Conservation (phyloP, 768 basidiomycete species). For the Lactarius trivialis region DNA sequence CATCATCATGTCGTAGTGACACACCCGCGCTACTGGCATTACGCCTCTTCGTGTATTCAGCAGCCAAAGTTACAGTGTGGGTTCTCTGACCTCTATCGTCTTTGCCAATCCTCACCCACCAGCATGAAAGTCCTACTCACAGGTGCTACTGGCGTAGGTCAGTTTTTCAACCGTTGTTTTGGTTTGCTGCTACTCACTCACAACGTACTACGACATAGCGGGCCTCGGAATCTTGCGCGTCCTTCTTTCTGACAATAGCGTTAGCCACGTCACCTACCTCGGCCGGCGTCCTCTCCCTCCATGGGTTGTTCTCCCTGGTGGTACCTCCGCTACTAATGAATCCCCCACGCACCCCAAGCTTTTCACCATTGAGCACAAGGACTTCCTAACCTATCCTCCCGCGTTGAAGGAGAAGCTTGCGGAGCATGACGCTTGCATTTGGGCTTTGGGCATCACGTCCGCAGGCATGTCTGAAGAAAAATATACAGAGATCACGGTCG, state of each 20-base stretch:
- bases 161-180: background rate
- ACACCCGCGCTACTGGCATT: too few species aligned
- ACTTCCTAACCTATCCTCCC: slow-evolving; percentile 23
- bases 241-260: slow-evolving; percentile 19
- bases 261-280: slow-evolving; percentile 25
- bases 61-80: too few species aligned
- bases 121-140: slow-evolving; percentile 20
- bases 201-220: slow-evolving; percentile 10
- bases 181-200: too few species aligned
- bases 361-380: slow-evolving; percentile 19
- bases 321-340: background rate
- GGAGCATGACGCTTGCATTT: slow-evolving; percentile 27
- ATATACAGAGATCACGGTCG: slow-evolving; percentile 26
- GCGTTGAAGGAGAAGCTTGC: slow-evolving; percentile 18
- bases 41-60: too few species aligned
- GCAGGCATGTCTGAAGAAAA: slow-evolving; percentile 18
- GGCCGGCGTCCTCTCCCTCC: slow-evolving; percentile 25
- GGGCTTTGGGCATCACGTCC: slow-evolving; percentile 25
- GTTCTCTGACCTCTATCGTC: background rate
- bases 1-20: too few species aligned
- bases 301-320: slow-evolving; percentile 18
- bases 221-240: slow-evolving; percentile 24
- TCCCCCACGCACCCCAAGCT: slow-evolving; percentile 22
- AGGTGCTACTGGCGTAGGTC: slow-evolving; percentile 21
- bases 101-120: background rate